A percentile compares a stretch with the other conserved stretches of the same genome.
Conservation (phyloP, 2,329 filamentous ascomycete genomes). For the Pseudocercospora cruenta region DNA sequence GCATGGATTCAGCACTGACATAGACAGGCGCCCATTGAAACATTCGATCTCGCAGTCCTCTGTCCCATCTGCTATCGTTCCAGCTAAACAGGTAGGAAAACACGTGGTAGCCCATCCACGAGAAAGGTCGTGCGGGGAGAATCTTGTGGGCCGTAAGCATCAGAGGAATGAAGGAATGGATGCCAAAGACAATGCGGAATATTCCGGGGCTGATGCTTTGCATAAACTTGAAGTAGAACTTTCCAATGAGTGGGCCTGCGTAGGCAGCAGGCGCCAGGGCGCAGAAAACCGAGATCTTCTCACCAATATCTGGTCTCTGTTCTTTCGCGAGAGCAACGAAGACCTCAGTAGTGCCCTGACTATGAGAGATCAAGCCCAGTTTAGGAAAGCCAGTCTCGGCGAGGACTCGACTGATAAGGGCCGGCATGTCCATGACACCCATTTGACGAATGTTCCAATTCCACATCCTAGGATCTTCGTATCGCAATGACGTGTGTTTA, state of each 20-base stretch:
- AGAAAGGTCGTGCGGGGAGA: constrained; percentile 71
- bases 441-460: constrained; percentile 94
- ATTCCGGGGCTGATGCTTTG: constrained; percentile 72
- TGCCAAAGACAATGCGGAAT: constrained; percentile 84
- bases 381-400: constrained; percentile 81
- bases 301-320: constrained; percentile 80
- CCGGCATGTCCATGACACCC: constrained; percentile 85
- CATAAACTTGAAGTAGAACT: constrained; percentile 93
- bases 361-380: constrained; percentile 81
- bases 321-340: constrained; percentile 88
- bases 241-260: constrained; percentile 80
- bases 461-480: constrained; percentile 89
- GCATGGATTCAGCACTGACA: constrained; percentile 85
- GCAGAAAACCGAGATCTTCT: constrained; percentile 85
- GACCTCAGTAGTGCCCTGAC: constrained; percentile 87
- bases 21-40: constrained; percentile 94
- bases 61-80: constrained; percentile 84
- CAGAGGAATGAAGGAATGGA: constrained; percentile 88
- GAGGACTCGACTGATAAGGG: constrained; percentile 77
- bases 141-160: constrained; percentile 83
- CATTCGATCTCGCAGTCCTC: constrained; percentile 74
- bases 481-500: constrained; percentile 70
- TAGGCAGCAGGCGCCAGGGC: constrained; percentile 89
- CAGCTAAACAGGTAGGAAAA: constrained; percentile 90
- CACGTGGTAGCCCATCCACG: constrained; percentile 81